Evolutionary conservation across 2,329 filamentous ascomycete species (phyloP).

Genomic region (Chrysosporium queenslandicum): DNA sequence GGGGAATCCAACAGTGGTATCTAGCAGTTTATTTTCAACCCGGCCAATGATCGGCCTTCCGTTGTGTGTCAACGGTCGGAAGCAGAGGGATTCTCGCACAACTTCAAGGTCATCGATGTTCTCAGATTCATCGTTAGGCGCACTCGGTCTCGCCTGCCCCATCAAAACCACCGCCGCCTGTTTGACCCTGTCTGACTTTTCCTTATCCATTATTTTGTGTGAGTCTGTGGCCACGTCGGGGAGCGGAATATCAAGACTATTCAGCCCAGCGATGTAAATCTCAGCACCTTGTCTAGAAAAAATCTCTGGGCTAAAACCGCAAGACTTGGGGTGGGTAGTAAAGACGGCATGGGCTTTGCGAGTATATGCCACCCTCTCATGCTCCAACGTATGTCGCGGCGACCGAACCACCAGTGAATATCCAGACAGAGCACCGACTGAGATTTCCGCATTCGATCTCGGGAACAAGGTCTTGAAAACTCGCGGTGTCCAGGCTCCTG

Average conservation of each 20-base stretch:
- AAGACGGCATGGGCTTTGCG: constrained; percentile 58
- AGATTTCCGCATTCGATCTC: constrained; percentile 42
- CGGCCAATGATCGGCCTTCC: constrained; percentile 55
- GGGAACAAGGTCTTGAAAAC: constrained; percentile 60
- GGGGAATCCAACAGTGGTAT: constrained; percentile 38
- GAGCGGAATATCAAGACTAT: constrained; percentile 50
- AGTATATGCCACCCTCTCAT: constrained; percentile 30
- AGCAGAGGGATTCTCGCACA: constrained; percentile 58
- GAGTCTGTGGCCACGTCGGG: constrained; percentile 43
- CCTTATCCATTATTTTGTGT: constrained; percentile 33
- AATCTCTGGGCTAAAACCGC: constrained; percentile 58
- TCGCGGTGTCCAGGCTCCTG: constrained; percentile 60
- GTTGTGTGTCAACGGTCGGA: constrained; percentile 56
- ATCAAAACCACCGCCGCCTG: constrained; percentile 28
- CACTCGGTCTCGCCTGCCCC: constrained; percentile 22
- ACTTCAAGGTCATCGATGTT: constrained; percentile 49
- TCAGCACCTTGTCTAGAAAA: constrained; percentile 58
- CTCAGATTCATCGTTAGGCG: constrained; percentile 19
- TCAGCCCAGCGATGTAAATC: constrained; percentile 65
- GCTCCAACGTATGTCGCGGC: constrained; percentile 37
- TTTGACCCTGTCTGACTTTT: constrained; percentile 31
- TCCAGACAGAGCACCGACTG: constrained; percentile 55
- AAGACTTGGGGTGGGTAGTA: constrained; percentile 44
- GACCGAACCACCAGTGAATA: constrained; percentile 60
- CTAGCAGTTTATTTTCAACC: constrained; percentile 49